phyloP scores from a whole-genome alignment of 1,139 yeast species.

The Arxiozyma slooffiae region DNA sequence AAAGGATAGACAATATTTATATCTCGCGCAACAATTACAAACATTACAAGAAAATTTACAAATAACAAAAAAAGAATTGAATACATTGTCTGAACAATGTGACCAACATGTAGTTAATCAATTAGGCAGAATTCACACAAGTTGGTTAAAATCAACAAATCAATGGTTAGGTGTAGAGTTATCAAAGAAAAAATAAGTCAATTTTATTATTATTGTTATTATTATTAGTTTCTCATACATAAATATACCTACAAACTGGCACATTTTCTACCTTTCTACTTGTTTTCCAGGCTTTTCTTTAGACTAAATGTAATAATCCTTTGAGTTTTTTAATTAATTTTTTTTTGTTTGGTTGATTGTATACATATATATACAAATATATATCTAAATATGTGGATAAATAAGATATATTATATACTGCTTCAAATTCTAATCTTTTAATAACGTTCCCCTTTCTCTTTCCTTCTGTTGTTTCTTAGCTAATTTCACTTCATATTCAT shows the following conservation, averaged over 20 bases:
- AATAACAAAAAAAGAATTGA: constrained; percentile 21
- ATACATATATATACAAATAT: no score
- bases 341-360: neutral
- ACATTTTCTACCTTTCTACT: neutral
- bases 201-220: no score
- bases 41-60: constrained; percentile 22
- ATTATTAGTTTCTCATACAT: no score
- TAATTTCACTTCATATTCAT: constrained; percentile 60
- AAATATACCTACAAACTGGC: no score
- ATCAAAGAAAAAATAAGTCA: constrained; percentile 1
- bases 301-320: neutral
- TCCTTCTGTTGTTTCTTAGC: constrained; percentile 68
- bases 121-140: constrained; percentile 27
- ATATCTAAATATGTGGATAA: neutral
- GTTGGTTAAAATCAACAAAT: constrained; percentile 28
- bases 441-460: constrained; percentile 17
- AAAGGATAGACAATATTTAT: constrained; percentile 27
- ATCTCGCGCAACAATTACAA: constrained; percentile 24
- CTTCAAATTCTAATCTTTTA: constrained; percentile 1
- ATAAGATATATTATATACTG: neutral
- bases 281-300: no score
- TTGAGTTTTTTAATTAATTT: neutral
- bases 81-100: constrained; percentile 26
- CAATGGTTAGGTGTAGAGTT: constrained; percentile 18
- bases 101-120: constrained; percentile 27